These are phyloP conservation scores for Leccinum rimulosum DNA, from an alignment of 768 basidiomycete species.

Conservation along the genomic window DNA sequence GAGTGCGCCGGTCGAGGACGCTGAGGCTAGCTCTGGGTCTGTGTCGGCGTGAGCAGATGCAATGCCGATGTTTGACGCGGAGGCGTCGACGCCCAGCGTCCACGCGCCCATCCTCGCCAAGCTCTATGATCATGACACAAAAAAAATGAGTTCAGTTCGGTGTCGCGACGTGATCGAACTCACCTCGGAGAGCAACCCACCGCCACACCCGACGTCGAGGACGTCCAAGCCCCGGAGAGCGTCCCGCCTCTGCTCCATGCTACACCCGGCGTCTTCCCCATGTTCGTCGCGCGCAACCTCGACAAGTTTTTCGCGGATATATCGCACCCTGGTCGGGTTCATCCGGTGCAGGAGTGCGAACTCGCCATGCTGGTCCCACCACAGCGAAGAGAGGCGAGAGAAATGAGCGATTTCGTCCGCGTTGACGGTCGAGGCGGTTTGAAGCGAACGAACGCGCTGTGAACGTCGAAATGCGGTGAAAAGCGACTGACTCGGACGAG, in stretches of 20 bases:
- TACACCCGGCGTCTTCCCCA: constrained; percentile 31
- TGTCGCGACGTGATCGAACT: constrained; percentile 14
- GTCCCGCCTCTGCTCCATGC: constrained; percentile 29
- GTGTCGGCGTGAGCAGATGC: constrained; percentile 77
- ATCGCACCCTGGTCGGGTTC: constrained; percentile 88
- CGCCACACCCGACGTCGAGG: constrained; percentile 94
- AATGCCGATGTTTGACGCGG: constrained; percentile 80
- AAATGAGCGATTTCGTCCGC: constrained; percentile 84
- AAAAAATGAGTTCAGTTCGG: not conserved
- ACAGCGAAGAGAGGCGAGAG: constrained; percentile 81
- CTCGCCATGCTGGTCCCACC: constrained; percentile 96
- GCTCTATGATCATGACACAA: constrained; percentile 46
- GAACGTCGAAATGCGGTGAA: constrained; percentile 17
- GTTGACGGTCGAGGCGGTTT: constrained; percentile 50
- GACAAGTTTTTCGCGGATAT: constrained; percentile 72
- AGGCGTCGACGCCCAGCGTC: constrained; percentile 93
- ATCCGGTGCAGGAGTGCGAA: constrained; percentile 87
- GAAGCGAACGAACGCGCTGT: constrained; percentile 15
- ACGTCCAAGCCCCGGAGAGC: constrained; percentile 66
- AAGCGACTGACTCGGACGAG: constrained; percentile 16
- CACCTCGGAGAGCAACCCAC: constrained; percentile 90
- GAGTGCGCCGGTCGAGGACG: constrained; percentile 33
- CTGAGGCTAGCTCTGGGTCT: constrained; percentile 58
- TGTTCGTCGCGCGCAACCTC: constrained; percentile 60
- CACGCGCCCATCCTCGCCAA: constrained; percentile 83